Evolutionary conservation across 2,329 filamentous ascomycete species (phyloP).

Genomic region (Cladosporium sphaerospermum): DNA sequence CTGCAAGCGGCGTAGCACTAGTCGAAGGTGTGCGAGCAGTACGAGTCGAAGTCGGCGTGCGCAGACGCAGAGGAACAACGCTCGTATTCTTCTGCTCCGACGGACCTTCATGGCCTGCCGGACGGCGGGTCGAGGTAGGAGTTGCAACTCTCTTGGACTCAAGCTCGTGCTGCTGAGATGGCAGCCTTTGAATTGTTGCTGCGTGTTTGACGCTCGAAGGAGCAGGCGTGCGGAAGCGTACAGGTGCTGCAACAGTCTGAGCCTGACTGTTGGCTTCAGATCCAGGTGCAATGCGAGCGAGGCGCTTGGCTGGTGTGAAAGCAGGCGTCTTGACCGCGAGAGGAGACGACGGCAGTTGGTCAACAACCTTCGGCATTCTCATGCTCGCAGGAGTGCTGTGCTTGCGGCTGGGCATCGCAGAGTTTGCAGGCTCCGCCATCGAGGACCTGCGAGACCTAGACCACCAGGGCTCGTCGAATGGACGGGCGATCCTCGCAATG

Average conservation of each 20-base stretch:
- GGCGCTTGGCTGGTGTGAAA: slow-evolving; percentile 9
- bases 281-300: slow-evolving; percentile 14
- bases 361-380: too few relatives aligned
- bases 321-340: neutral
- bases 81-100: neutral
- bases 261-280: slow-evolving; percentile 11
- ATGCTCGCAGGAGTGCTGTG: neutral
- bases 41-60: neutral
- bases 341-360: neutral
- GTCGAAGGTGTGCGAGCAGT: neutral
- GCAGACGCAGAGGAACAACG: neutral
- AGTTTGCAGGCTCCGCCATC: neutral
- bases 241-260: slow-evolving; percentile 12
- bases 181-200: neutral
- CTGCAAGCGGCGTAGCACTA: neutral
- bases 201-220: neutral
- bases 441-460: slow-evolving; percentile 13
- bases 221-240: slow-evolving; percentile 13
- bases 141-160: neutral
- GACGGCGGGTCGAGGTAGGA: neutral
- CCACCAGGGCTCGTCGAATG: slow-evolving; percentile 19
- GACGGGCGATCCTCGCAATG: slow-evolving; percentile 18
- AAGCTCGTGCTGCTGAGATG: neutral
- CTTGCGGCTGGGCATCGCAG: neutral
- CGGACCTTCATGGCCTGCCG: neutral